Conservation (phyloP, 768 basidiomycete species). For the Myochromella boudieri region DNA sequence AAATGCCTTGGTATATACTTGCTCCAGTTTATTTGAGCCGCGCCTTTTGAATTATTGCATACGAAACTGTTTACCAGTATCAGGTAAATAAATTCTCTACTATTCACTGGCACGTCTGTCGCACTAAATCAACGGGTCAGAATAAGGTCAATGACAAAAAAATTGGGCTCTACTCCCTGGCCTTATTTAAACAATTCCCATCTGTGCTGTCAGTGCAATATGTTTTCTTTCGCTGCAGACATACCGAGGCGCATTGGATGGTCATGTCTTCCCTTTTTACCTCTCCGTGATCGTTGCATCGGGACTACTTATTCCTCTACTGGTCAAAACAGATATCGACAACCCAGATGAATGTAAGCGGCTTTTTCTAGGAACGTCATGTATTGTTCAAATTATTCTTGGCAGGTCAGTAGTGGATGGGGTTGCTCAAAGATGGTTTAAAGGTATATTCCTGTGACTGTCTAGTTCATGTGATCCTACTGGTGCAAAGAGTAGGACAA, state of each 20-base stretch:
- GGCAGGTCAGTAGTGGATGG: conserved; percentile 24
- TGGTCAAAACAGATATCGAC: conserved; percentile 26
- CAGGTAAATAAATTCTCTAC: conserved; percentile 19
- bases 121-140: conserved; percentile 31
- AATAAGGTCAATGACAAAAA: conserved; percentile 58
- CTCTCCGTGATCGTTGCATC: conserved; percentile 19
- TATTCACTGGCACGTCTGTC: neutral
- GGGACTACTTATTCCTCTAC: conserved; percentile 15
- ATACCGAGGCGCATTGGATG: conserved; percentile 44
- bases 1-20: conserved; percentile 24
- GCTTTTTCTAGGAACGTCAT: conserved; percentile 26
- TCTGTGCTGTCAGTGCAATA: conserved; percentile 44
- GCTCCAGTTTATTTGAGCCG: conserved; percentile 24
- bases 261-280: conserved; percentile 39
- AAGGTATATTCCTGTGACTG: conserved; percentile 20
- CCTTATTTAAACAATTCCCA: conserved; percentile 49
- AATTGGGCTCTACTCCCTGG: conserved; percentile 59
- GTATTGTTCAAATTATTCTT: conserved; percentile 27
- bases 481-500: too few species aligned
- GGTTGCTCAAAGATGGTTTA: conserved; percentile 15
- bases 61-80: conserved; percentile 33
- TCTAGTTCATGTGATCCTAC: too few species aligned
- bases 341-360: conserved; percentile 24
- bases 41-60: conserved; percentile 30
- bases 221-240: conserved; percentile 44